Base-by-base conservation (phyloP, 2,329 filamentous ascomycete genomes). In the Paraphaeosphaeria minitans region DNA sequence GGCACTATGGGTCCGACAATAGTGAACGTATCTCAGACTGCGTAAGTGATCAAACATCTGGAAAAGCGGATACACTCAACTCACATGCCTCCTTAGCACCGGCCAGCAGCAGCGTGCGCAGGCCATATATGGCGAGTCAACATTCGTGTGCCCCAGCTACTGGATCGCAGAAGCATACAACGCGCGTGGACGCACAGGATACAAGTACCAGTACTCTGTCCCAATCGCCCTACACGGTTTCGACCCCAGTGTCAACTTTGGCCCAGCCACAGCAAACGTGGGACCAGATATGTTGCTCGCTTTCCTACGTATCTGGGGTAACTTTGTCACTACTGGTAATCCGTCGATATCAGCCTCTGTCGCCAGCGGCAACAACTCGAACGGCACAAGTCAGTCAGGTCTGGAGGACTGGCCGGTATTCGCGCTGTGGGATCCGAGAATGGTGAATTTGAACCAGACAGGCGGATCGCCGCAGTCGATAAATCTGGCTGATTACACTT, bases 121-220 rank as follows among this genome's bases (percentile, higher is more conserved):
- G 51, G 82, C 84, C 65, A 80, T 86, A 47, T 83, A 82, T 61
- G 82, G 80, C 43, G 84, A 87, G 65, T 76, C 79, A 0, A 83
- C 82, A 1, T 85, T 86, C 60, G 76, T 82, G 35, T 87, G 85
- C 66, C 81, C 84, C 0, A 78, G 80, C 0, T 85, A 86, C 69
- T 86, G 84, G 84, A 71, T 85, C 54, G 80, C 82, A 1, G 76
- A 82, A 43, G 82, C 81, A 1, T 85, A 66, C 58, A 62, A 59
- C 50, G 19, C 43, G 16, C 41, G 53, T 22, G 46, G 53, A 22
- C 19, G 22, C 29, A 47, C n/a, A 31, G 57, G 60, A 4, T 68
- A 64, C 53, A 62, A 63, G 24, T 67, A 67, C 37, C 66, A 70
- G 46, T 70, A 63, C 55, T 64, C 61, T 3, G 57, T 68, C n/a